Evolutionary conservation across 2,329 filamentous ascomycete species (phyloP).

Genomic region (Eutypella sp.): DNA sequence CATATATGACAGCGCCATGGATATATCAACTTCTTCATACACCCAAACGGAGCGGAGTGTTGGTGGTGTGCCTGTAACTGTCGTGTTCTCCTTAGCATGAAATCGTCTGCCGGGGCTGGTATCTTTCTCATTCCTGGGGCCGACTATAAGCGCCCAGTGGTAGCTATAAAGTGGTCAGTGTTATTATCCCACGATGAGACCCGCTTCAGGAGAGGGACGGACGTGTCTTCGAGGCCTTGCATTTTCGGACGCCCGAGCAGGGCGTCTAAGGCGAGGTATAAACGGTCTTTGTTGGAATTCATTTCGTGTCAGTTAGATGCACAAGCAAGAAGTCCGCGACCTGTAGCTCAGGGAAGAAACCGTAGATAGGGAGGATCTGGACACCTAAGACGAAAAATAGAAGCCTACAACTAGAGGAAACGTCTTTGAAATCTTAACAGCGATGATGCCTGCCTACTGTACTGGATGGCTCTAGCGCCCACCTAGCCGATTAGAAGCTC

Average conservation of each 20-base stretch:
- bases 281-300: slow-evolving; percentile 10
- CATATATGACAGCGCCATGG: slow-evolving; percentile 1
- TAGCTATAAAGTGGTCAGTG: slow-evolving; percentile 21
- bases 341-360: too few species aligned
- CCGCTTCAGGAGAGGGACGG: neutral
- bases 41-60: slow-evolving; percentile 13
- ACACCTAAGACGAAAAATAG: too few species aligned
- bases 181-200: neutral
- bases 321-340: too few species aligned
- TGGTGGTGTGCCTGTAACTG: slow-evolving; percentile 2
- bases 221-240: slow-evolving; percentile 17
- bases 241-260: slow-evolving; percentile 10
- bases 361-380: too few species aligned
- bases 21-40: slow-evolving; percentile 22
- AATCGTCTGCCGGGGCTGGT: slow-evolving; percentile 20
- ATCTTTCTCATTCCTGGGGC: slow-evolving; percentile 27
- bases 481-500: too few species aligned
- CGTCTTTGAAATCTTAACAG: too few species aligned
- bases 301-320: too few species aligned
- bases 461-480: too few species aligned
- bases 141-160: slow-evolving; percentile 34
- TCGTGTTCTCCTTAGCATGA: slow-evolving; percentile 28
- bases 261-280: slow-evolving; percentile 17
- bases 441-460: too few species aligned
- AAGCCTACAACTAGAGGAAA: too few species aligned